A percentile compares a stretch with the other conserved stretches of the same genome.
These are phyloP conservation scores for Pulveroboletus frians DNA, from an alignment of 768 basidiomycete species.

Conservation along the genomic window DNA sequence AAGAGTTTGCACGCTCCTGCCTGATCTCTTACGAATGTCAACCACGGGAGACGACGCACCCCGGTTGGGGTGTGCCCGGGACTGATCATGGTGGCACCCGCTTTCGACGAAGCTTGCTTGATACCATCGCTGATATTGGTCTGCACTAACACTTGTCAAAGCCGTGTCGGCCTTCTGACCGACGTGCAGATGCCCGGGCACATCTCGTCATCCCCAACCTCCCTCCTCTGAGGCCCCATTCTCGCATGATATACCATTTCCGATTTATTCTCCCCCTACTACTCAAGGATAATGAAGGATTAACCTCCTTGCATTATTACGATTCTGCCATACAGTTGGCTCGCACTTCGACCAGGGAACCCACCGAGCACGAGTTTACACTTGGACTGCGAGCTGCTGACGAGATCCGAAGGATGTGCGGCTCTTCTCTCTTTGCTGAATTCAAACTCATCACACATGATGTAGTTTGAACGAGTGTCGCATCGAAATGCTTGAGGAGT, in stretches of 20 bases:
- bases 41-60: slow-evolving; percentile 59
- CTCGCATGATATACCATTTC: slow-evolving; percentile 76
- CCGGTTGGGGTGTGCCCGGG: slow-evolving; percentile 74
- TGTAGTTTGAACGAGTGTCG: slow-evolving; percentile 58
- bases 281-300: slow-evolving; percentile 54
- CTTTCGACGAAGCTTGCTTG: slow-evolving; percentile 64
- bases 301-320: slow-evolving; percentile 68
- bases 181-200: slow-evolving; percentile 54
- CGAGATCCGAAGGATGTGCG: slow-evolving; percentile 57
- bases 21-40: slow-evolving; percentile 66
- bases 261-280: slow-evolving; percentile 66
- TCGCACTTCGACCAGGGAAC: slow-evolving; percentile 53
- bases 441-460: not conserved
- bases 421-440: not conserved
- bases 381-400: slow-evolving; percentile 56
- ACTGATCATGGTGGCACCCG: slow-evolving; percentile 55
- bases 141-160: slow-evolving; percentile 17
- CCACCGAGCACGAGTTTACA: slow-evolving; percentile 63
- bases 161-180: slow-evolving; percentile 5
- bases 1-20: slow-evolving; percentile 74
- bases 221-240: slow-evolving; percentile 64
- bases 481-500: slow-evolving; percentile 58
- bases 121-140: slow-evolving; percentile 70
- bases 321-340: slow-evolving; percentile 73
- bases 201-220: slow-evolving; percentile 70